phyloP scores from a whole-genome alignment of 176 grass and related monocot species.

The Canna indica region DNA sequence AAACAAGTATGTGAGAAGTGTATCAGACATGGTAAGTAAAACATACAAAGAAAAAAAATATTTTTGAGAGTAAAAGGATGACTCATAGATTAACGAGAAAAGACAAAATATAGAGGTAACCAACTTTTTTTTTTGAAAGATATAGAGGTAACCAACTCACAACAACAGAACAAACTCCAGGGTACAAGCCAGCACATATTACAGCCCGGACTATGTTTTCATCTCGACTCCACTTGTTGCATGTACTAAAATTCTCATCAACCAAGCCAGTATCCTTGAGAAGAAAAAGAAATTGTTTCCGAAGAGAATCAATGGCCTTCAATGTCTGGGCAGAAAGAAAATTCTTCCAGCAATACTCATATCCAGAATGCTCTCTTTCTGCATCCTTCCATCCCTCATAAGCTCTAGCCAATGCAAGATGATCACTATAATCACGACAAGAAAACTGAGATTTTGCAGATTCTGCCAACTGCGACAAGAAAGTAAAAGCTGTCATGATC shows the following conservation, averaged over 20 bases:
- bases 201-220: conserved; percentile 75
- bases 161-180: conserved; percentile 94
- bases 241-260: conserved; percentile 52
- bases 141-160: conserved; percentile 31
- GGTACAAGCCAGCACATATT: conserved; percentile 94
- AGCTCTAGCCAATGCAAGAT: conserved; percentile 77
- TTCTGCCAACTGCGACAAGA: conserved; percentile 69
- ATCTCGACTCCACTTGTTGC: conserved; percentile 89
- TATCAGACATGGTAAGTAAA: background rate
- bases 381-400: conserved; percentile 92
- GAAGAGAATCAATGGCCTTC: conserved; percentile 83
- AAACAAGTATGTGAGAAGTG: background rate
- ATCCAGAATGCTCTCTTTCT: conserved; percentile 85
- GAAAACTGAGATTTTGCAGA: conserved; percentile 92
- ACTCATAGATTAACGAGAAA: too few species aligned
- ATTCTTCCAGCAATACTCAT: conserved; percentile 98
- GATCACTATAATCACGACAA: conserved; percentile 76
- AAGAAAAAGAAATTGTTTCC: conserved; percentile 79
- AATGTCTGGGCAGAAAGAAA: conserved; percentile 89
- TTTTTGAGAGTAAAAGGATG: background rate
- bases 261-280: conserved; percentile 82
- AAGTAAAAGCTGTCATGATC: background rate
- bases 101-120: background rate
- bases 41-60: background rate
- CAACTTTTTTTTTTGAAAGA: background rate